These are phyloP conservation scores for Ascosphaera apis DNA, from an alignment of 2,329 filamentous ascomycete genomes.

Conservation along the genomic window DNA sequence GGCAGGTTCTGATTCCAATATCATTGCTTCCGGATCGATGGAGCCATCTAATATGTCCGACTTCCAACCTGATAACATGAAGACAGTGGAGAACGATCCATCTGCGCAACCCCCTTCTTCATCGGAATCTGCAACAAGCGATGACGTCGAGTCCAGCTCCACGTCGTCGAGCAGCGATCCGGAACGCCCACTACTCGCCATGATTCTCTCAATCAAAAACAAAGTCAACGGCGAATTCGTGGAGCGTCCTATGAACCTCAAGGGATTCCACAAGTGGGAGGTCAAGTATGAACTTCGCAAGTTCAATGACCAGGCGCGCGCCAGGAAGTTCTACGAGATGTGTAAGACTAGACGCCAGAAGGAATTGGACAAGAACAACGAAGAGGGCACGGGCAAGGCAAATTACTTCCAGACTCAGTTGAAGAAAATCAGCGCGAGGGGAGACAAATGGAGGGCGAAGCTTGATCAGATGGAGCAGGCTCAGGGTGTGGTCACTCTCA, in stretches of 20 bases:
- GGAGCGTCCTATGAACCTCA: conserved; percentile 32
- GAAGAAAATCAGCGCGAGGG: conserved; percentile 27
- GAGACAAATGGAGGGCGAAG: conserved; percentile 33
- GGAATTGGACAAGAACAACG: conserved; percentile 15
- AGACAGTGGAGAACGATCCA: neutral
- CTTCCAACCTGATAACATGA: conserved; percentile 3
- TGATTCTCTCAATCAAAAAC: conserved; percentile 51
- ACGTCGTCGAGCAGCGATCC: conserved; percentile 3
- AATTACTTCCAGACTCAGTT: conserved; percentile 10
- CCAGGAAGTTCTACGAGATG: conserved; percentile 30
- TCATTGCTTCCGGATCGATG: neutral
- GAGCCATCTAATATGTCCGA: conserved; percentile 7
- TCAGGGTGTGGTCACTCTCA: conserved; percentile 13
- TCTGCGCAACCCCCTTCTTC: neutral
- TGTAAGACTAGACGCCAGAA: conserved; percentile 33
- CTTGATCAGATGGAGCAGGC: conserved; percentile 30
- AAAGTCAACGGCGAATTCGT: conserved; percentile 44
- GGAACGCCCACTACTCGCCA: conserved; percentile 31
- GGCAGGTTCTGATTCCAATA: conserved; percentile 2
- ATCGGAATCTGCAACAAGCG: conserved; percentile 4
- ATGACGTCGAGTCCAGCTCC: neutral
- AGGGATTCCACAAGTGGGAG: conserved; percentile 33
- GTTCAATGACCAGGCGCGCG: conserved; percentile 22
- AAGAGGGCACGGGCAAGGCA: conserved; percentile 19
- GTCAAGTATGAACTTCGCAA: conserved; percentile 61